Percentiles rank a stretch among this genome's conserved stretches.
phyloP scores from a whole-genome alignment of 306 rosid genomes.

The Inga oerstediana region DNA sequence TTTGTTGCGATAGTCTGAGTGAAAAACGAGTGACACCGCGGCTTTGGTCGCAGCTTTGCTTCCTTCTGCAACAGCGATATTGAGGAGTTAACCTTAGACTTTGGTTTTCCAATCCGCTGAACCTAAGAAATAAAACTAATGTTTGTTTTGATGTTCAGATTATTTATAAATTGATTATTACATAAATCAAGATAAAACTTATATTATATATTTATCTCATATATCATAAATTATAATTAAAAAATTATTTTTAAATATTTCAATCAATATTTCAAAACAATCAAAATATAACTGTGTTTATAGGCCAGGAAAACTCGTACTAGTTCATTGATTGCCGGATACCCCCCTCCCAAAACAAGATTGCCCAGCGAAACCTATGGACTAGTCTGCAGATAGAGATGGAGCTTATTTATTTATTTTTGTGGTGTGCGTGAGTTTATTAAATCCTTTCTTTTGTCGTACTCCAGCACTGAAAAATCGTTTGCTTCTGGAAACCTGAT shows the following conservation, averaged over 20 bases:
- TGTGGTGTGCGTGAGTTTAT: background rate
- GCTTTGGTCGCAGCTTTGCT: background rate
- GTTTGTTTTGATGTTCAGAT: too few species aligned
- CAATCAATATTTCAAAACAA: too few species aligned
- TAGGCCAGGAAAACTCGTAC: background rate
- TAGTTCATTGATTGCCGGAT: background rate
- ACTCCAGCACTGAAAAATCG: background rate
- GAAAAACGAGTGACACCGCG: background rate
- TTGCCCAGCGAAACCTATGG: constrained; percentile 1
- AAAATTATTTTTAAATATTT: too few species aligned
- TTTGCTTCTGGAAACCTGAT: background rate
- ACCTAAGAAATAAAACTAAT: background rate
- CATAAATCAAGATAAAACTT: too few species aligned
- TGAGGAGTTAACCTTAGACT: too few species aligned
- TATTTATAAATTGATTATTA: too few species aligned
- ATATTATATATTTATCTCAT: too few species aligned
- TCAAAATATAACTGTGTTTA: background rate
- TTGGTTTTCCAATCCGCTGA: background rate
- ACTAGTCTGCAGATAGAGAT: background rate
- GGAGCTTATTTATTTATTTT: background rate
- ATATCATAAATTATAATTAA: too few species aligned
- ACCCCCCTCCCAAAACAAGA: background rate
- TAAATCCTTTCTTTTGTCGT: background rate
- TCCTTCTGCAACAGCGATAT: too few species aligned
- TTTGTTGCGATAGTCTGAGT: background rate